Conservation (phyloP, 768 basidiomycete genomes). For the Boletus reticuloceps region DNA sequence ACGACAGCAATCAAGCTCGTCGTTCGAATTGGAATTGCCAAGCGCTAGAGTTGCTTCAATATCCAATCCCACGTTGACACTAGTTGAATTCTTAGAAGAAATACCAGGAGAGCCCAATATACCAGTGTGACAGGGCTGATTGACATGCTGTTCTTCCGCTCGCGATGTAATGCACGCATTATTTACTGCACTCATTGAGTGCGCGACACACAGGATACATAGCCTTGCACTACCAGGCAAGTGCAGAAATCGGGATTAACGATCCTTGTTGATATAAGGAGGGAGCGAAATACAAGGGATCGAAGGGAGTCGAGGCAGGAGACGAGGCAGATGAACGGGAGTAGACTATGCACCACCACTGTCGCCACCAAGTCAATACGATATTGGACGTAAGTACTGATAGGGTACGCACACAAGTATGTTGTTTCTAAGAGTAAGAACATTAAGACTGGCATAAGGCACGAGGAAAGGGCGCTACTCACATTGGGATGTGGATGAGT, state of each 20-base stretch:
- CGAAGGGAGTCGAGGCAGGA: conserved; percentile 11
- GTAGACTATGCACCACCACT: conserved; percentile 73
- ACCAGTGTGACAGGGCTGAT: conserved; percentile 11
- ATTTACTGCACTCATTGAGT: neutral
- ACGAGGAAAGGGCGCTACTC: conserved; percentile 35
- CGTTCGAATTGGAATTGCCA: conserved; percentile 16
- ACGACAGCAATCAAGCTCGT: conserved; percentile 8
- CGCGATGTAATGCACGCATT: conserved; percentile 1
- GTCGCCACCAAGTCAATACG: conserved; percentile 28
- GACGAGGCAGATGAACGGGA: conserved; percentile 12
- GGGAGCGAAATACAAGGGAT: conserved; percentile 19
- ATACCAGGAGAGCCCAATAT: neutral
- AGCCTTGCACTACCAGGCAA: neutral
- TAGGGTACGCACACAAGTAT: conserved; percentile 84
- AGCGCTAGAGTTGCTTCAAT: conserved; percentile 22
- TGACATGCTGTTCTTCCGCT: neutral
- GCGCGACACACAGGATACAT: neutral
- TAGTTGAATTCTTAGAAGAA: conserved; percentile 1
- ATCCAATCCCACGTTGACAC: conserved; percentile 7
- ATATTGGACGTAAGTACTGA: neutral
- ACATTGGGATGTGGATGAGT: conserved; percentile 98
- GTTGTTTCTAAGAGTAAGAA: conserved; percentile 68
- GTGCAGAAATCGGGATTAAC: neutral
- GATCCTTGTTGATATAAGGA: conserved; percentile 10
- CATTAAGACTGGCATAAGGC: conserved; percentile 10